These are phyloP conservation scores for Colletotrichum lupini DNA, from an alignment of 2,329 filamentous ascomycete genomes.

Conservation along the genomic window DNA sequence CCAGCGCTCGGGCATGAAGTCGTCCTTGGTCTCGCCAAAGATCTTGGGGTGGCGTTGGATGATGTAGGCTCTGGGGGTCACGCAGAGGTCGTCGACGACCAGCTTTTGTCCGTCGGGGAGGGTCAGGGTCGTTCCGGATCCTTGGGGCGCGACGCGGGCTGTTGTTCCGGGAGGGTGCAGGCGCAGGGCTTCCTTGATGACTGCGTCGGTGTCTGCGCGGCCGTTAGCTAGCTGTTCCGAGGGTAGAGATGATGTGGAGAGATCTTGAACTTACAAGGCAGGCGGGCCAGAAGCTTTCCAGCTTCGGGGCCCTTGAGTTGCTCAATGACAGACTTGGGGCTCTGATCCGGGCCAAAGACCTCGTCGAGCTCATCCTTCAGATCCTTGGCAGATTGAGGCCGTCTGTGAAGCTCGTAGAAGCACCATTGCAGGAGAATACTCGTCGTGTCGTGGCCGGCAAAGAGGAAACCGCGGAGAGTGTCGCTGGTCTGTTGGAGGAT, in stretches of 20 bases:
- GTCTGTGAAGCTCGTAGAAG: constrained; percentile 49
- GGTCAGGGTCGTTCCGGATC: constrained; percentile 37
- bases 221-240: background rate
- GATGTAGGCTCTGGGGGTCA: constrained; percentile 46
- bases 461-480: constrained; percentile 51
- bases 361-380: constrained; percentile 49
- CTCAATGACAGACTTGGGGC: constrained; percentile 39
- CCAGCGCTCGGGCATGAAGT: constrained; percentile 55
- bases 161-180: constrained; percentile 47
- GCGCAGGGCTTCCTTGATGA: constrained; percentile 50
- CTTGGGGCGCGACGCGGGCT: constrained; percentile 40
- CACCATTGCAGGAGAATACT: constrained; percentile 48
- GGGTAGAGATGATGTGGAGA: too few relatives aligned
- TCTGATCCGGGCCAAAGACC: constrained; percentile 44
- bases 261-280: constrained; percentile 39
- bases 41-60: constrained; percentile 48
- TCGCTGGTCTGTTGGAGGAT: constrained; percentile 45
- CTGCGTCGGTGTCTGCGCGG: constrained; percentile 42
- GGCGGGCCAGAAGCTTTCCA: constrained; percentile 44
- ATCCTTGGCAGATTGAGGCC: constrained; percentile 41
- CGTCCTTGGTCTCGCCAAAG: constrained; percentile 47
- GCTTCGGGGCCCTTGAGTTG: constrained; percentile 41
- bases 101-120: constrained; percentile 42
- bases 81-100: constrained; percentile 46
- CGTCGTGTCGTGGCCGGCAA: constrained; percentile 55